A percentile compares a stretch with the other conserved stretches of the same genome.
These are phyloP conservation scores for Rhodotorula paludigena DNA, from an alignment of 768 basidiomycete genomes.

Conservation along the genomic window DNA sequence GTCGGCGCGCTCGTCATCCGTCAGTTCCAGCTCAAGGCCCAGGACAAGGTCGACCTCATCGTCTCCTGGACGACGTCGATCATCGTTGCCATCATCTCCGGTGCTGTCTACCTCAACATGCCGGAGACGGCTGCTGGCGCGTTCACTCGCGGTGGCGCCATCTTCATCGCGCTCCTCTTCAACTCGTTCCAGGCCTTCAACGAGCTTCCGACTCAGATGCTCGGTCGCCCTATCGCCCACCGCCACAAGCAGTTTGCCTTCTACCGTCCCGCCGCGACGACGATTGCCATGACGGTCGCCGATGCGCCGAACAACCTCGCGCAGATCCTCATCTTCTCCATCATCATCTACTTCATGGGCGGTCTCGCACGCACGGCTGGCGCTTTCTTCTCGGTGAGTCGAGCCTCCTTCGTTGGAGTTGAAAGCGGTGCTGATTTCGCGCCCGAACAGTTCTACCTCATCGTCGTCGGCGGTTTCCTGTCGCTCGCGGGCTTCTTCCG, in stretches of 20 bases:
- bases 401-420: too few relatives aligned
- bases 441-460: slow-evolving; percentile 50
- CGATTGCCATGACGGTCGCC: slow-evolving; percentile 46
- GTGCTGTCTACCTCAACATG: slow-evolving; percentile 58
- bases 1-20: slow-evolving; percentile 64
- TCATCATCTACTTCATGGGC: slow-evolving; percentile 51
- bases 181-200: slow-evolving; percentile 59
- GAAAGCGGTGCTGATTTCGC: not conserved
- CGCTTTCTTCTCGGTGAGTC: slow-evolving; percentile 56
- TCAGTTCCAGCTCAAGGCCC: slow-evolving; percentile 59
- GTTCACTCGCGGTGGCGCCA: slow-evolving; percentile 80
- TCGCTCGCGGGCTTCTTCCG: slow-evolving; percentile 82
- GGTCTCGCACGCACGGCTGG: slow-evolving; percentile 46
- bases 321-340: slow-evolving; percentile 45
- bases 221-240: slow-evolving; percentile 63
- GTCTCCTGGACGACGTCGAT: slow-evolving; percentile 64
- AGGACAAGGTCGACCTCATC: slow-evolving; percentile 70
- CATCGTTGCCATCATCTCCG: slow-evolving; percentile 51
- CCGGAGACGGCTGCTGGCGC: slow-evolving; percentile 70
- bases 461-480: slow-evolving; percentile 56
- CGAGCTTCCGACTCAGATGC: slow-evolving; percentile 59
- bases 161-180: slow-evolving; percentile 54
- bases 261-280: slow-evolving; percentile 50
- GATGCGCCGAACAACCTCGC: slow-evolving; percentile 48
- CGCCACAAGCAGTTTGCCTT: slow-evolving; percentile 51